Evolutionary conservation across 1,284 basidiomycete species (phyloP).

Genomic region (Coriolopsis trogii): DNA sequence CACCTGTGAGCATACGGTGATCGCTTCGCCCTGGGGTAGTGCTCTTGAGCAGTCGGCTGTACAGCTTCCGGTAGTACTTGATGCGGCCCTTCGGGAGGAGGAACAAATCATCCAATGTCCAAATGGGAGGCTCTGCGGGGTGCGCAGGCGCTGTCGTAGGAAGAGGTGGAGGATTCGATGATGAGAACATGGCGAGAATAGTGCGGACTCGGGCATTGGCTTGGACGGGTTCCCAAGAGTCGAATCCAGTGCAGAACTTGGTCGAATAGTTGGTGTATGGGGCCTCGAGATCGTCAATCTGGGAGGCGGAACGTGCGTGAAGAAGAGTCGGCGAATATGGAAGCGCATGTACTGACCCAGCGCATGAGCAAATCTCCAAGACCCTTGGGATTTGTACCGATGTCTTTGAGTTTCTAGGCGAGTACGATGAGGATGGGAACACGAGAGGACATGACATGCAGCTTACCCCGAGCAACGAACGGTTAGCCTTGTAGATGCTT

Average conservation of each 20-base stretch:
- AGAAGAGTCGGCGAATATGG: background rate
- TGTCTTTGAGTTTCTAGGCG: constrained; percentile 87
- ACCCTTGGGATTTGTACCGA: constrained; percentile 92
- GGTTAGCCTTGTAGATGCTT: constrained; percentile 89
- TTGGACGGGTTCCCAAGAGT: constrained; percentile 79
- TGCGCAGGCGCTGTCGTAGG: constrained; percentile 41
- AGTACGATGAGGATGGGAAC: constrained; percentile 17
- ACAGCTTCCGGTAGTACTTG: constrained; percentile 93
- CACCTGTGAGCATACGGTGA: constrained; percentile 79
- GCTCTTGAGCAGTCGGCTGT: constrained; percentile 84
- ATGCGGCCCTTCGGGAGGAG: constrained; percentile 83
- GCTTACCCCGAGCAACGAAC: constrained; percentile 75
- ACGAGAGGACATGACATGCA: background rate
- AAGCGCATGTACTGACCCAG: constrained; percentile 69
- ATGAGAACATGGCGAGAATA: constrained; percentile 76
- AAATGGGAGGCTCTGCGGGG: constrained; percentile 48
- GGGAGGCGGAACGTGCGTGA: constrained; percentile 11
- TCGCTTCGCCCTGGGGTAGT: constrained; percentile 90
- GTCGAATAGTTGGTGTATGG: constrained; percentile 86
- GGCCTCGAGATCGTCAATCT: constrained; percentile 89
- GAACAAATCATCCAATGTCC: constrained; percentile 91
- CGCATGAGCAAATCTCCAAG: constrained; percentile 96
- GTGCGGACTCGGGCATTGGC: constrained; percentile 72
- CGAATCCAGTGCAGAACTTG: constrained; percentile 80
- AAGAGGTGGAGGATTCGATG: constrained; percentile 59